Evolutionary conservation across 441 rosid species (phyloP), one percentile per base, ranked within the genome.

Genomic region (Theobroma grandiflorum): DNA sequence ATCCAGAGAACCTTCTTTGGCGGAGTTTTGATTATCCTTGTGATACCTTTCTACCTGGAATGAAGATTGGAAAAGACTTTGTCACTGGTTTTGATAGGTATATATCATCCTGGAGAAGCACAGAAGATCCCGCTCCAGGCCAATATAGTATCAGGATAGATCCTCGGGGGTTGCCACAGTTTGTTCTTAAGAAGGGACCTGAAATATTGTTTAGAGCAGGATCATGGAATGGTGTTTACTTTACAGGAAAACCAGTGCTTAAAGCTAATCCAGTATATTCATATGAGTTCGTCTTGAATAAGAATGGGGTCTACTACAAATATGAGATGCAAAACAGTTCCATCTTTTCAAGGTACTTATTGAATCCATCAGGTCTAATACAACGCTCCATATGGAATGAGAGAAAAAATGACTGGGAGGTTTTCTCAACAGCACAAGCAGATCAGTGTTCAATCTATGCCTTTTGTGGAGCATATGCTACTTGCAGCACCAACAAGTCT

Each of bases 1-100:
- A 42, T 15, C 38, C 43, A 0, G 37, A 38, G 0, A 49, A 72
- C 9, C 0, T 49, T 18, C 3, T 68, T 3, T 85, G 88, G 88
- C 84, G 81, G 78, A 81, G 84, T 52, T 85, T 83, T 61, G 78
- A 85, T 40, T 74, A 83, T 57, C 82, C 79, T 4, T 26, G 52
- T 6, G 66, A 85, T 35, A 72, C 79, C 0, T 77, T 83, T 11
- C 77, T 85, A 3, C 74, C 80, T 0, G 81, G 79, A 0, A 81
- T 83, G 88, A 79, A 75, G 79, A 50, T 85, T 10, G 85, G 84
- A 10, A 53, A 71, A 79, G 57, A 78, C 74, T 67, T 76, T 6
- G 70, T n/a, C n/a, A 75, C 61, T 0, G 77, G 77, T n/a, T 14
- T 66, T 9, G 76, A 80, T 18, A 15, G 69, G 79, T 6, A 58